phyloP scores from a whole-genome alignment of 306 rosid species.

The Citrullus amarus region DNA sequence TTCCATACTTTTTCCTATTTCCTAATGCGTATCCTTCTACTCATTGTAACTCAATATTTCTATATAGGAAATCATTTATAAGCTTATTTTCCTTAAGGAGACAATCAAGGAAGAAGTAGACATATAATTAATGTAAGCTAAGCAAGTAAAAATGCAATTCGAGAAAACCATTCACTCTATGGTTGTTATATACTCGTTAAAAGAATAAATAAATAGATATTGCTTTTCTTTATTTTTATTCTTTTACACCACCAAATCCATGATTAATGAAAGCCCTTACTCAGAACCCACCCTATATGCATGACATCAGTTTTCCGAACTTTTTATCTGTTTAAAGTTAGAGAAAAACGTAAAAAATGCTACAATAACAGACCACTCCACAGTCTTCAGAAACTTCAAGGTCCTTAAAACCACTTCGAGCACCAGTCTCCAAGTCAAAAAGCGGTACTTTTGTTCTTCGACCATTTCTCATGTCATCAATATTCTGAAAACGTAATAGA shows the following conservation, averaged over 20 bases:
- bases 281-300: not conserved
- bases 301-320: not conserved
- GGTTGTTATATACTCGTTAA: too few species aligned
- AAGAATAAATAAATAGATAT: too few species aligned
- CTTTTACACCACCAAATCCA: not conserved
- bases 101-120: not conserved
- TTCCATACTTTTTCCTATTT: not conserved
- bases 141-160: not conserved
- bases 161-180: not conserved
- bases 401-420: conserved; percentile 83
- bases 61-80: not conserved
- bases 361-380: conserved; percentile 79
- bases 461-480: conserved; percentile 72
- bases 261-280: not conserved
- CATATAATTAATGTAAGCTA: not conserved
- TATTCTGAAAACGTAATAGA: conserved; percentile 53
- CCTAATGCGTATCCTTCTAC: not conserved
- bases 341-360: not conserved
- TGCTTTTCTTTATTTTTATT: not conserved
- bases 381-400: conserved; percentile 98
- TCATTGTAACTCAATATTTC: not conserved
- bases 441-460: conserved; percentile 81
- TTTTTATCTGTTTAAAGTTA: not conserved
- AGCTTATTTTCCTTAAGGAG: not conserved
- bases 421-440: conserved; percentile 93